These are phyloP conservation scores for Galeopsis tetrahit DNA, from an alignment of 257 asterid genomes.

Conservation along the genomic window DNA sequence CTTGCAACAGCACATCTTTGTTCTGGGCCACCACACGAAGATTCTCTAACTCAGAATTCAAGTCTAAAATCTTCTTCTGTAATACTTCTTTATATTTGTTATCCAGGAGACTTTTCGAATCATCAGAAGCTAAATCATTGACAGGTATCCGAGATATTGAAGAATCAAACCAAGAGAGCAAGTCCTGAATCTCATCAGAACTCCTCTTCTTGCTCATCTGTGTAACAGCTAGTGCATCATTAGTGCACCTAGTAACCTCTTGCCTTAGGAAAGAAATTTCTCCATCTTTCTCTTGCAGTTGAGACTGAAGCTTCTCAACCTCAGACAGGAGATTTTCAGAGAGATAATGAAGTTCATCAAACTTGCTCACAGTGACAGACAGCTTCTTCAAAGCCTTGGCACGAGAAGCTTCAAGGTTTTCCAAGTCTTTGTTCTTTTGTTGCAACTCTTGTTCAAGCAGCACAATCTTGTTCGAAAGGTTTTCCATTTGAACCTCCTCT, in stretches of 20 bases:
- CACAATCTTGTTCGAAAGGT: conserved; percentile 58
- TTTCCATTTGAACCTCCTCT: conserved; percentile 92
- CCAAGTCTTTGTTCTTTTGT: conserved; percentile 71
- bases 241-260: conserved; percentile 96
- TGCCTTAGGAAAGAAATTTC: conserved; percentile 97
- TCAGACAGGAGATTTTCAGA: conserved; percentile 88
- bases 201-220: conserved; percentile 66
- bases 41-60: conserved; percentile 82
- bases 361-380: conserved; percentile 87
- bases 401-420: conserved; percentile 87
- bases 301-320: conserved; percentile 96
- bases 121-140: conserved; percentile 50
- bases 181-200: conserved; percentile 70
- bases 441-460: conserved; percentile 71
- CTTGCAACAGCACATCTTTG: conserved; percentile 62
- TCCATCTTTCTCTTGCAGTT: conserved; percentile 83
- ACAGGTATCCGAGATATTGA: conserved; percentile 56
- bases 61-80: conserved; percentile 63
- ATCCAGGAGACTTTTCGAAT: conserved; percentile 43
- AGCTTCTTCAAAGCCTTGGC: conserved; percentile 89
- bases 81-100: conserved; percentile 57
- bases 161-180: conserved; percentile 70
- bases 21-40: conserved; percentile 65
- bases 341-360: conserved; percentile 87
- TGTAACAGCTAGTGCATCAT: conserved; percentile 74